Conservation (phyloP, 805 yeast genomes). For the Candida jianshihensis region DNA sequence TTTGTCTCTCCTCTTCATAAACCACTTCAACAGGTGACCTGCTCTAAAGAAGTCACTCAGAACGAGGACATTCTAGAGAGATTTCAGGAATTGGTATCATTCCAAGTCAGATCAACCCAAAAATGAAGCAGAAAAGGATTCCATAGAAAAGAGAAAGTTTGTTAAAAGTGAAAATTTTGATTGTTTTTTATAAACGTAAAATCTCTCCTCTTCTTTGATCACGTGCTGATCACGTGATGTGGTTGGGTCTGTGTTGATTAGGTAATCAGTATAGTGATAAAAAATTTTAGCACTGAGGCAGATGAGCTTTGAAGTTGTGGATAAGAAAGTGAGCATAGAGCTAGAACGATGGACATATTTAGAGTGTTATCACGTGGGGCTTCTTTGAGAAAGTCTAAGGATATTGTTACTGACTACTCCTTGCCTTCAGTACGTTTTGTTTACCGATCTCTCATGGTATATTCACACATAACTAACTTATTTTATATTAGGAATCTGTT, state of each 20-base stretch:
- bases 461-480: too few relatives aligned
- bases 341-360: constrained; percentile 71
- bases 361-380: constrained; percentile 84
- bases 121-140: too few relatives aligned
- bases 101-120: constrained; percentile 5
- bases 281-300: too few relatives aligned
- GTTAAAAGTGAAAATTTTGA: too few relatives aligned
- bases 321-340: too few relatives aligned
- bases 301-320: neutral
- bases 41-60: constrained; percentile 15
- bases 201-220: too few relatives aligned
- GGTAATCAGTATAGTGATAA: too few relatives aligned
- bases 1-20: neutral
- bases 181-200: too few relatives aligned
- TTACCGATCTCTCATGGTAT: too few relatives aligned
- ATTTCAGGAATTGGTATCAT: constrained; percentile 6
- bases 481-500: neutral
- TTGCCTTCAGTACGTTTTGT: constrained; percentile 21
- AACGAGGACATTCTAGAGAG: constrained; percentile 17
- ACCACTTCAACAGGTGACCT: constrained; percentile 1
- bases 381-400: constrained; percentile 49
- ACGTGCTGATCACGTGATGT: too few relatives aligned
- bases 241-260: too few relatives aligned
- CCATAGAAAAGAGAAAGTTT: too few relatives aligned
- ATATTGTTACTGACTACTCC: constrained; percentile 20